Conservation (phyloP, 495 filamentous ascomycete species). For the Podospora anserina region DNA sequence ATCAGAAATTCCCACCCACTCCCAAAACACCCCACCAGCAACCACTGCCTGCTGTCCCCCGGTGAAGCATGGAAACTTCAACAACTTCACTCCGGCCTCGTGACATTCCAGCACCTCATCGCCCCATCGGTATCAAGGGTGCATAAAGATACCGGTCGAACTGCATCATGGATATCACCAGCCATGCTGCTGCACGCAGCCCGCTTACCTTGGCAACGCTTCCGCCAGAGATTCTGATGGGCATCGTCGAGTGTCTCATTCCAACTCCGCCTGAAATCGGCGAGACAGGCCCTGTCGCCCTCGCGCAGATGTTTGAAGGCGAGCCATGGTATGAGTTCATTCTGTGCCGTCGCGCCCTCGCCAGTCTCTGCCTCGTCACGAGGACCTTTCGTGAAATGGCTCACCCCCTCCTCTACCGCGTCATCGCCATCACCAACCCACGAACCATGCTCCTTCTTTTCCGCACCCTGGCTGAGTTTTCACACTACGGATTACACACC, state of each 20-base stretch:
- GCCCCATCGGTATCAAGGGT: not conserved
- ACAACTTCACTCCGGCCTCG: not conserved
- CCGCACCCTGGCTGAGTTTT: constrained; percentile 29
- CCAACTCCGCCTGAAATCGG: constrained; percentile 30
- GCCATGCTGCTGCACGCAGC: not conserved
- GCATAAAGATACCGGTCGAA: not conserved
- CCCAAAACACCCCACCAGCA: not conserved
- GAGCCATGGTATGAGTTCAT: constrained; percentile 36
- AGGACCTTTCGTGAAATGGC: constrained; percentile 22
- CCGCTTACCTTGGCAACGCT: constrained; percentile 17
- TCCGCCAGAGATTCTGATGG: constrained; percentile 27
- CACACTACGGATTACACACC: constrained; percentile 21
- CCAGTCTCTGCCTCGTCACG: constrained; percentile 26
- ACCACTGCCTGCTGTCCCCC: not conserved
- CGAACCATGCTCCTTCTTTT: constrained; percentile 27
- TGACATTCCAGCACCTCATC: not conserved
- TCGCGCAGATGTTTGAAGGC: constrained; percentile 29
- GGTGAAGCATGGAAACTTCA: not conserved
- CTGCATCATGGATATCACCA: not conserved
- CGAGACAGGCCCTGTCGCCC: constrained; percentile 32
- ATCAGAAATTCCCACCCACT: not conserved
- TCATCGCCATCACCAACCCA: constrained; percentile 26
- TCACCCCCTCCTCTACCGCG: constrained; percentile 30
- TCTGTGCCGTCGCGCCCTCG: constrained; percentile 29
- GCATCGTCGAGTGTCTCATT: constrained; percentile 27